Conservation (phyloP, 2,329 filamentous ascomycete species). For the Mariannaea elegans region DNA sequence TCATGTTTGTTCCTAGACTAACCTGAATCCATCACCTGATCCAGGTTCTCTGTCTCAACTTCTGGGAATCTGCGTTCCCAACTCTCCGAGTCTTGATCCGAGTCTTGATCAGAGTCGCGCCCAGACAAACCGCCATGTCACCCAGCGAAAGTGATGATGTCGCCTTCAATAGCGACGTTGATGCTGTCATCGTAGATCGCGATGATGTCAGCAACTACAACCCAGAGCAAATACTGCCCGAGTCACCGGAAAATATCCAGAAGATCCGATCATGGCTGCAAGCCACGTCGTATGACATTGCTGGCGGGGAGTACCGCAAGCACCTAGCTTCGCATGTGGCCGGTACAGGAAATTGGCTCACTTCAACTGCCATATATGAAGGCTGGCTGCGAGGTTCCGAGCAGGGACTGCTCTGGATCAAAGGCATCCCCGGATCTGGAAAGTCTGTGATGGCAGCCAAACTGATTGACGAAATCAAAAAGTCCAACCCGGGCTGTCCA, state of each 20-base stretch:
- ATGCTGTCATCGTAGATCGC: conserved; percentile 37
- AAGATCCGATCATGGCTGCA: conserved; percentile 17
- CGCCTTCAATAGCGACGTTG: conserved; percentile 7
- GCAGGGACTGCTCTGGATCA: conserved; percentile 17
- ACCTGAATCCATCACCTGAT: too few relatives aligned
- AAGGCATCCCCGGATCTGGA: conserved; percentile 49
- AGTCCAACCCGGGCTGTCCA: conserved; percentile 20
- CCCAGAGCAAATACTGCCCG: conserved; percentile 43
- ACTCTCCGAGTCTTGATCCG: too few relatives aligned
- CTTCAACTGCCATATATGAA: neutral
- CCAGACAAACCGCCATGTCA: neutral
- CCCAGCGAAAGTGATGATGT: neutral
- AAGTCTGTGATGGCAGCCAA: conserved; percentile 47
- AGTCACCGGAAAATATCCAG: conserved; percentile 37
- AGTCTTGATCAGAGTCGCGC: too few relatives aligned
- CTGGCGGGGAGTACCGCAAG: conserved; percentile 14
- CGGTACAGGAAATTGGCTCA: conserved; percentile 15
- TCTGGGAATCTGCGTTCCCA: too few relatives aligned
- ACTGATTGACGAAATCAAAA: conserved; percentile 26
- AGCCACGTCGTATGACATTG: conserved; percentile 5
- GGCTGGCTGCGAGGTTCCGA: conserved; percentile 9
- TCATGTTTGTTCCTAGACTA: too few relatives aligned
- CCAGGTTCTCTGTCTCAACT: too few relatives aligned
- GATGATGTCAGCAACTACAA: conserved; percentile 46
- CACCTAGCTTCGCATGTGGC: conserved; percentile 7